Percentiles rank a stretch among this genome's conserved stretches.
phyloP scores from a whole-genome alignment of 2,329 filamentous ascomycete genomes.

The Aspergillus awamori region DNA sequence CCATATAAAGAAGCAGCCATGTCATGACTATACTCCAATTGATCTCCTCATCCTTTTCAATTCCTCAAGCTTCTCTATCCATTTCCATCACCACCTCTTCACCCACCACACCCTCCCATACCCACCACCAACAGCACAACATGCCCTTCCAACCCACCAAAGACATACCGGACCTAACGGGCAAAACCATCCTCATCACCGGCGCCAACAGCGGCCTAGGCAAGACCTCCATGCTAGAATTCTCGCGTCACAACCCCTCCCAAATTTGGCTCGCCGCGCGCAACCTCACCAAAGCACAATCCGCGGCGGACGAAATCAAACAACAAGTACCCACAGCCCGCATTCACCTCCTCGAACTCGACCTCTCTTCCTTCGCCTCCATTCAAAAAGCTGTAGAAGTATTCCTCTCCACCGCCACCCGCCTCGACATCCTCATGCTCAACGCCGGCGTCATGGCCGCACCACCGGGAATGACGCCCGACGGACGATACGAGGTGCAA shows the following conservation, averaged over 20 bases:
- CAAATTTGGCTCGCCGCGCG: constrained; percentile 54
- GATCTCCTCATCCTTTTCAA: no score
- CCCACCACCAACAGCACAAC: no score
- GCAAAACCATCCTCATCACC: constrained; percentile 27
- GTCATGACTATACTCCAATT: no score
- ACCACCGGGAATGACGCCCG: constrained; percentile 42
- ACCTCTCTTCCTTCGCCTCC: constrained; percentile 49
- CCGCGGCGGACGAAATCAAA: constrained; percentile 2
- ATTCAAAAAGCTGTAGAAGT: constrained; percentile 44
- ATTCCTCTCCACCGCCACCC: constrained; percentile 26
- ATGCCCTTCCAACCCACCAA: constrained; percentile 33
- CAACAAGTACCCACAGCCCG: not conserved
- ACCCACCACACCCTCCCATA: not conserved
- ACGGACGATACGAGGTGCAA: constrained; percentile 53
- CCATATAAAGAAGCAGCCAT: no score
- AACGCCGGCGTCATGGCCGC: constrained; percentile 51
- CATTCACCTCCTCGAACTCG: constrained; percentile 20
- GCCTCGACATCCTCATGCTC: constrained; percentile 49
- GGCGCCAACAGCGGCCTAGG: constrained; percentile 52
- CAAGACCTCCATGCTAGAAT: constrained; percentile 48
- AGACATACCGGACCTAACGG: constrained; percentile 43
- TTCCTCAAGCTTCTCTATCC: not conserved
- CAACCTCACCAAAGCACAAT: constrained; percentile 42
- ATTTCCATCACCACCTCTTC: not conserved
- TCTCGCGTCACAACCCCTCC: constrained; percentile 48